Evolutionary conservation across 495 filamentous ascomycete genomes (phyloP).

Genomic region (Trichoderma asperelloides): DNA sequence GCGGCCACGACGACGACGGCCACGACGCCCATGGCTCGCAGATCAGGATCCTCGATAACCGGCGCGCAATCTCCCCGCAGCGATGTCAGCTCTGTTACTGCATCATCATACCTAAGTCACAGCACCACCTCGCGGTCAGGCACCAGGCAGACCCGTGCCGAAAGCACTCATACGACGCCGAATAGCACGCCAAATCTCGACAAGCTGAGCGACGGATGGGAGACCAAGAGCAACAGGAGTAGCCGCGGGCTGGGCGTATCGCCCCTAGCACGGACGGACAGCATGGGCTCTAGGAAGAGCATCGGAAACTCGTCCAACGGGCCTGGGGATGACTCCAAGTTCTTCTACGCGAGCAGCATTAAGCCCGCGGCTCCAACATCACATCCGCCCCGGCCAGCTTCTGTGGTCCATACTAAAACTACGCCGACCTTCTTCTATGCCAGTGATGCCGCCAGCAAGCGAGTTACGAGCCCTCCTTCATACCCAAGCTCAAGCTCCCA

Average conservation of each 20-base stretch:
- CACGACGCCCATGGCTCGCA: slow-evolving; percentile 23
- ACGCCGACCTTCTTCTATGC: slow-evolving; percentile 38
- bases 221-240: slow-evolving; percentile 19
- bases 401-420: not conserved
- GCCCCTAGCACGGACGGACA: slow-evolving; percentile 23
- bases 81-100: not conserved
- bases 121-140: slow-evolving; percentile 69
- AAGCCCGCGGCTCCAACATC: slow-evolving; percentile 27
- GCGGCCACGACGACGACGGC: slow-evolving; percentile 29
- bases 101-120: not conserved
- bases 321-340: slow-evolving; percentile 35
- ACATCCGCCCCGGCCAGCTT: slow-evolving; percentile 22
- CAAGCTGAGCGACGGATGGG: slow-evolving; percentile 28
- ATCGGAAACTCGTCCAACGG: slow-evolving; percentile 16
- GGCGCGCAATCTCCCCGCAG: not conserved
- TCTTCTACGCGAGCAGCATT: slow-evolving; percentile 58
- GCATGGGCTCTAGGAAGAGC: slow-evolving; percentile 19
- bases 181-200: slow-evolving; percentile 43
- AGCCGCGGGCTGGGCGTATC: slow-evolving; percentile 26
- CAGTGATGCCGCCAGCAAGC: slow-evolving; percentile 12
- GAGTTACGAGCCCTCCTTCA: not conserved
- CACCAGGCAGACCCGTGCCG: slow-evolving; percentile 54
- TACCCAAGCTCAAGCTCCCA: not conserved
- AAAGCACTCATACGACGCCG: slow-evolving; percentile 54
- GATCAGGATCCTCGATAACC: not conserved